Conservation (phyloP, 2,329 filamentous ascomycete genomes). For the Fusarium brevicatenulatum region DNA sequence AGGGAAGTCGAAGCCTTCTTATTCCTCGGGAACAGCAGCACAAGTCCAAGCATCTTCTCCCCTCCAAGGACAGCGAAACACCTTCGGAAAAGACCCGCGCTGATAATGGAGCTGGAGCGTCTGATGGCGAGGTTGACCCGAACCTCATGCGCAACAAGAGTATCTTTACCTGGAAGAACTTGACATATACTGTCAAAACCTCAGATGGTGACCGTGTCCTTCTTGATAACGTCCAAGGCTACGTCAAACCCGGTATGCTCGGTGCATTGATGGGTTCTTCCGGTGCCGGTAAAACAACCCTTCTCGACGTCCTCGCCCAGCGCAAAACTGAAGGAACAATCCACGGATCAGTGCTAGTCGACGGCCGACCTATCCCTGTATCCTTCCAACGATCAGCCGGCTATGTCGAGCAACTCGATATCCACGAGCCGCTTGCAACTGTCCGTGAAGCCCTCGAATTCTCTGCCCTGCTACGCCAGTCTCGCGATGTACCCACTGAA, state of each 20-base stretch:
- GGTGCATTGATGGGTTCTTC: conserved; percentile 83
- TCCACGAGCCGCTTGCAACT: conserved; percentile 77
- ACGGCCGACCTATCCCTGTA: conserved; percentile 74
- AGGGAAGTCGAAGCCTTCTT: conserved; percentile 65
- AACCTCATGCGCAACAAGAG: conserved; percentile 70
- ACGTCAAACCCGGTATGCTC: conserved; percentile 82
- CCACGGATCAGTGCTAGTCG: conserved; percentile 77
- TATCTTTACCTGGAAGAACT: conserved; percentile 78
- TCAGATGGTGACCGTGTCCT: conserved; percentile 71
- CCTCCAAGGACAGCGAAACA: conserved; percentile 61
- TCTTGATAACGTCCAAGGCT: conserved; percentile 82
- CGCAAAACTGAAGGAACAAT: conserved; percentile 82
- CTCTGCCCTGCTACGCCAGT: conserved; percentile 77
- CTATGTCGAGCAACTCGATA: conserved; percentile 84
- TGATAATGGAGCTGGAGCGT: accelerated
- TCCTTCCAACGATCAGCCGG: conserved; percentile 83
- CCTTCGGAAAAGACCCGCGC: conserved; percentile 8
- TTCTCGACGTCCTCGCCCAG: conserved; percentile 83
- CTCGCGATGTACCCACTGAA: conserved; percentile 66
- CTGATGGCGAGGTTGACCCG: conserved; percentile 36
- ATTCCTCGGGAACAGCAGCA: conserved; percentile 70
- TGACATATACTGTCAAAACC: conserved; percentile 75
- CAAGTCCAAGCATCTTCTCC: conserved; percentile 43
- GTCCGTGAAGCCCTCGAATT: conserved; percentile 82
- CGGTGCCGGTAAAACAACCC: conserved; percentile 86